Evolutionary conservation across 1,139 yeast genomes (phyloP), one percentile per base, ranked within the genome.

Genomic region (Pichia sp.): DNA sequence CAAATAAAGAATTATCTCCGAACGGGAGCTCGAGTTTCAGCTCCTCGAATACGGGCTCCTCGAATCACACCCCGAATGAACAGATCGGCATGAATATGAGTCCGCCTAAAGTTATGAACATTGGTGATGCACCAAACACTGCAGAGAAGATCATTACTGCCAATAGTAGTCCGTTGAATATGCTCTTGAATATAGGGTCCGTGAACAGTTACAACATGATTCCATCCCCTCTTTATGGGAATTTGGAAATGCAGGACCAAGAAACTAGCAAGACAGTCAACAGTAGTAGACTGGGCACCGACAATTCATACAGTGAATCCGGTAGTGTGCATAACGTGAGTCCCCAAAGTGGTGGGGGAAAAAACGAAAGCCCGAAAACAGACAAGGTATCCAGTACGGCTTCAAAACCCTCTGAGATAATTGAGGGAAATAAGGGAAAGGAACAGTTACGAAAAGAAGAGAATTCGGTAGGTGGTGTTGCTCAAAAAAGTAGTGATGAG

Each of bases 401-500:
- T 5, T 12, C n/a, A 24, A 27, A 45, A 4, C 33, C 27, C 9
- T 27, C 48, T 3, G 34, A 45, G n/a, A 7, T 14, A 5, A 45
- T 6, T 27, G 34, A 45, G 3, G 10, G 29, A 45, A 17, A 27
- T 24, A 45, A 45, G 4, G 9, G 29, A 24, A 44, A 17, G 2
- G 34, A 17, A 20, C 31, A 29, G 17, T 31, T 29, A 20, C 10
- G 8, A 17, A 47, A 29, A 10, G 34, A 17, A 4, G 12, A 34
- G 30, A 20, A 9, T 17, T 5, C 4, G 7, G 40, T 49, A 42
- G 38, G 14, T 33, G 38, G 53, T 17, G 44, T 52, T 43, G 50
- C 16, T 17, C 33, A 38, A 14, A 16, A 42, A 63, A 54, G 45
- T 50, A 6, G 55, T 47, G 46, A 55, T 48, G 46, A 16, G n/a